Evolutionary conservation across 2,329 filamentous ascomycete species (phyloP).

Genomic region (Xylaria sp.): DNA sequence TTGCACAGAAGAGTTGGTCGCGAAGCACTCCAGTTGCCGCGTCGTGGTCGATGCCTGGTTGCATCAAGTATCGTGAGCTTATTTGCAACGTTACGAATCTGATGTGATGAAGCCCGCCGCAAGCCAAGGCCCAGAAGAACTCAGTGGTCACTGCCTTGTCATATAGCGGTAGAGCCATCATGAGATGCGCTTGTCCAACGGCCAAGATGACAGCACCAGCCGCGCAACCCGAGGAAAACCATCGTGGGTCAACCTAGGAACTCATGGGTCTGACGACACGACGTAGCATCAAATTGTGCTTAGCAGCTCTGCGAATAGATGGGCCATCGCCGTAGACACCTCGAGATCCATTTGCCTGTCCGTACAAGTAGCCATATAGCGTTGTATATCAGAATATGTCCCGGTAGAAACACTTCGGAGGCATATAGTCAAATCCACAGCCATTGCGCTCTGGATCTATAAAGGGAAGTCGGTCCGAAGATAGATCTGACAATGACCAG

Average conservation of each 20-base stretch:
- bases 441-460: slow-evolving; percentile 1
- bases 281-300: slow-evolving; percentile 20
- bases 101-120: slow-evolving; percentile 16
- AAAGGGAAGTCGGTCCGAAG: slow-evolving; percentile 25
- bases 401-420: background rate
- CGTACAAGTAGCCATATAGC: background rate
- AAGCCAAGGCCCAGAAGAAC: background rate
- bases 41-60: slow-evolving; percentile 22
- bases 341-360: background rate
- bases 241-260: background rate
- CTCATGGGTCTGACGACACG: slow-evolving; percentile 3
- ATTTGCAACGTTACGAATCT: slow-evolving; percentile 37
- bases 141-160: background rate
- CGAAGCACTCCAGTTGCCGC: slow-evolving; percentile 6
- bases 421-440: background rate
- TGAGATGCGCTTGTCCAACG: slow-evolving; percentile 1
- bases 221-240: background rate
- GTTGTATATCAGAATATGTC: background rate
- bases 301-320: background rate
- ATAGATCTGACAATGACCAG: slow-evolving; percentile 23
- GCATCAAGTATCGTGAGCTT: slow-evolving; percentile 29
- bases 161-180: slow-evolving; percentile 2
- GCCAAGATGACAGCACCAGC: slow-evolving; percentile 1
- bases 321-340: background rate
- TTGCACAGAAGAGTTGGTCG: slow-evolving; percentile 9